Conservation (phyloP, 2,329 filamentous ascomycete species). For the Diplodia sapinea region DNA sequence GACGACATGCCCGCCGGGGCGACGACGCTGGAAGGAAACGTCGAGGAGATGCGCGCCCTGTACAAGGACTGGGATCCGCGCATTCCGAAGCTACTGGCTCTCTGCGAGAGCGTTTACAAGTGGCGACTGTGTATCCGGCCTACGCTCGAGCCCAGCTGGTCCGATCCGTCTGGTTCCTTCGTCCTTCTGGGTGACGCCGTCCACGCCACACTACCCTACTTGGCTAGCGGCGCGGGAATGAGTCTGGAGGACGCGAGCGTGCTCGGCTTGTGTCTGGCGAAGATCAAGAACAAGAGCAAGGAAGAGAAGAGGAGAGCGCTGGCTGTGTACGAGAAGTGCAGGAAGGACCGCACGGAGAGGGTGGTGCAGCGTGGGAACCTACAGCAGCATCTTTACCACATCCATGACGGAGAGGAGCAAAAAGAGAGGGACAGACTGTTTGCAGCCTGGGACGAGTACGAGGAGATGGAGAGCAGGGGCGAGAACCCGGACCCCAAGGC, state of each 20-base stretch:
- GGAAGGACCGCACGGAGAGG: conserved; percentile 63
- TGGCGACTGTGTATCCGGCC: conserved; percentile 66
- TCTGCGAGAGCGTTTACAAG: conserved; percentile 65
- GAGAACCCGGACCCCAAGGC: conserved; percentile 35
- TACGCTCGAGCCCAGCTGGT: conserved; percentile 62
- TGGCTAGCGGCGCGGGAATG: conserved; percentile 65
- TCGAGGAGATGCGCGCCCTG: conserved; percentile 60
- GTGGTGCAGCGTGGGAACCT: conserved; percentile 66
- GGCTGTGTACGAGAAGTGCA: conserved; percentile 63
- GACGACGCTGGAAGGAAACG: conserved; percentile 56
- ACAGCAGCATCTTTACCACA: conserved; percentile 67
- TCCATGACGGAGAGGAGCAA: conserved; percentile 65
- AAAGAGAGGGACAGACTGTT: conserved; percentile 55
- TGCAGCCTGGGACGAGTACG: conserved; percentile 39
- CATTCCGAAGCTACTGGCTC: conserved; percentile 59
- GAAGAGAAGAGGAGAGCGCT: conserved; percentile 47
- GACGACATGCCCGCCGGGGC: conserved; percentile 56
- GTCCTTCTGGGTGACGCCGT: conserved; percentile 68
- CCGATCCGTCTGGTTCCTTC: conserved; percentile 61
- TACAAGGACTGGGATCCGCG: conserved; percentile 64
- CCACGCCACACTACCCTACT: conserved; percentile 69
- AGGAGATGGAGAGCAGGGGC: conserved; percentile 39
- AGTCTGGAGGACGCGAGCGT: conserved; percentile 66
- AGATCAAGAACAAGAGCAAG: conserved; percentile 44
- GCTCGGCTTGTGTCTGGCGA: conserved; percentile 61